phyloP scores from a whole-genome alignment of 257 asterid genomes.

The Henckelia pumila region DNA sequence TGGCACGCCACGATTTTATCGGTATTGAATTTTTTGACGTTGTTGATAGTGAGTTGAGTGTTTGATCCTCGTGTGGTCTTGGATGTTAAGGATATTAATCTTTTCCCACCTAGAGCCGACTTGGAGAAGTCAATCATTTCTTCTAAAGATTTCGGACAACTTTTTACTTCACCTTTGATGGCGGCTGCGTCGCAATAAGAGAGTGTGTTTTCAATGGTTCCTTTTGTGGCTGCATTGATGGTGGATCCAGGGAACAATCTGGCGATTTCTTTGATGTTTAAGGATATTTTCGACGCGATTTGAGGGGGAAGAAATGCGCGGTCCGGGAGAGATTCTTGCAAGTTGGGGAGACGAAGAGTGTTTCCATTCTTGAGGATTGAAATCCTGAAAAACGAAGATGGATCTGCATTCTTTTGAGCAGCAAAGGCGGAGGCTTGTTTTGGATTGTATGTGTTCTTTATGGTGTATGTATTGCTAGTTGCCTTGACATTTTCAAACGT shows the following conservation, averaged over 20 bases:
- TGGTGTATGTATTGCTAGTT: too few relatives aligned
- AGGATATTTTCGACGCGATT: conserved; percentile 34
- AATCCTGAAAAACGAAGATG: conserved; percentile 35
- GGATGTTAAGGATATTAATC: too few relatives aligned
- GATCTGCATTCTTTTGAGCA: conserved; percentile 30
- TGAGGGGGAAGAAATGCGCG: conserved; percentile 48
- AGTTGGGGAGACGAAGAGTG: conserved; percentile 31
- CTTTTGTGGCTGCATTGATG: conserved; percentile 24
- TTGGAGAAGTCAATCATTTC: too few relatives aligned
- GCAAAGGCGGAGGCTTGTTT: too few relatives aligned
- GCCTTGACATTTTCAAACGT: too few relatives aligned
- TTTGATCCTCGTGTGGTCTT: conserved; percentile 24
- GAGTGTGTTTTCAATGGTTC: conserved; percentile 24
- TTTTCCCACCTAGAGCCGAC: too few relatives aligned
- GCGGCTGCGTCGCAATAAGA: conserved; percentile 26
- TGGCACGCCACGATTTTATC: conserved; percentile 41
- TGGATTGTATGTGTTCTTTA: too few relatives aligned
- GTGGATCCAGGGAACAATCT: conserved; percentile 37
- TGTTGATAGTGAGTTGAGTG: conserved; percentile 11
- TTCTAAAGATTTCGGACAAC: conserved; percentile 35
- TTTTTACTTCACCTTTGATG: conserved; percentile 35
- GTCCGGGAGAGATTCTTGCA: conserved; percentile 30
- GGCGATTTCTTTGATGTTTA: neutral
- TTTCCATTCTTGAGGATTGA: conserved; percentile 31
- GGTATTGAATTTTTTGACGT: conserved; percentile 12